phyloP scores from a whole-genome alignment of 495 filamentous ascomycete species.

The Massariosphaeria phaeospora region DNA sequence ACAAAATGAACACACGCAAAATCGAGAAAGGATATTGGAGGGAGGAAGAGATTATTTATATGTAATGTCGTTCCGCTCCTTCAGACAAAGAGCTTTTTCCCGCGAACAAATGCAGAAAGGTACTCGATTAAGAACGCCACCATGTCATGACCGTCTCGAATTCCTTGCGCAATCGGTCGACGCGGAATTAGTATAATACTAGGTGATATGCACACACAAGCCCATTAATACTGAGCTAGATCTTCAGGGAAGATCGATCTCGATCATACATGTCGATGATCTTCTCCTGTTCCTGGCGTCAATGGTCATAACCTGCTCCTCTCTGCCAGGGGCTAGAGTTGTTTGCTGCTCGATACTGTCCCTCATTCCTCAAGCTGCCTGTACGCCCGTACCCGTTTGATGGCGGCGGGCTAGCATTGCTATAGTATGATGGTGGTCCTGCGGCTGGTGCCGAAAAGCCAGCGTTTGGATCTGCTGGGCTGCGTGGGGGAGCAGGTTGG shows the following conservation, averaged over 20 bases:
- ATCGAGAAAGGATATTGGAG: not conserved
- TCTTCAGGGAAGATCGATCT: slow-evolving; percentile 16
- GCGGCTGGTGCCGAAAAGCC: slow-evolving; percentile 53
- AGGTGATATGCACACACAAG: slow-evolving; percentile 21
- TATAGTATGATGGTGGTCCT: slow-evolving; percentile 38
- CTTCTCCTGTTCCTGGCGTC: slow-evolving; percentile 35
- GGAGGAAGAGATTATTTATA: slow-evolving; percentile 7
- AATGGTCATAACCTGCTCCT: slow-evolving; percentile 62
- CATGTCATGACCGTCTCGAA: too few relatives aligned
- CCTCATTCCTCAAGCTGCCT: slow-evolving; percentile 26
- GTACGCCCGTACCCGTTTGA: slow-evolving; percentile 16
- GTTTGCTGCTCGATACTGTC: slow-evolving; percentile 48
- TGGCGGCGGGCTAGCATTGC: slow-evolving; percentile 22
- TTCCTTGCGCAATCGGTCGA: slow-evolving; percentile 11
- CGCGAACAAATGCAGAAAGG: not conserved
- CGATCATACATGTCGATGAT: slow-evolving; percentile 35
- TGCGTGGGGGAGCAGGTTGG: slow-evolving; percentile 46
- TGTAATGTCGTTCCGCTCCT: too few relatives aligned
- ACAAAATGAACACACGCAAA: not conserved
- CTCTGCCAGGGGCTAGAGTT: slow-evolving; percentile 62
- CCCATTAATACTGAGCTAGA: slow-evolving; percentile 2
- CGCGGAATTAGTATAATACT: slow-evolving; percentile 23
- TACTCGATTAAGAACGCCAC: slow-evolving; percentile 7
- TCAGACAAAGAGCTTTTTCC: too few relatives aligned
- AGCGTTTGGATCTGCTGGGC: slow-evolving; percentile 60